Evolutionary conservation across 805 yeast species (phyloP).

Genomic region (Hanseniaspora occidentalis): DNA sequence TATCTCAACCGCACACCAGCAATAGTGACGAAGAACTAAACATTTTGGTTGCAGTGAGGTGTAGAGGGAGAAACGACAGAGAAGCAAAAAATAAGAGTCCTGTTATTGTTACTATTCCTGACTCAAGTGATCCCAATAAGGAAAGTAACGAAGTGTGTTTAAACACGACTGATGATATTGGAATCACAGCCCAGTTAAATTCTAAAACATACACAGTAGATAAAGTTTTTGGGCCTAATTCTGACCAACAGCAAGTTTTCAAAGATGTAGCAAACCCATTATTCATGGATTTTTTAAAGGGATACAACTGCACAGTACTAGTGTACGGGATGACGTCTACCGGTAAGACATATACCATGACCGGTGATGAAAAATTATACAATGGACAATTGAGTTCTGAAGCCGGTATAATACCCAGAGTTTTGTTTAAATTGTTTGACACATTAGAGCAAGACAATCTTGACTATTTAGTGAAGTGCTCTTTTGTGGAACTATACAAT

Average conservation of each 20-base stretch:
- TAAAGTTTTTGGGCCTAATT: slow-evolving; percentile 70
- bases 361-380: slow-evolving; percentile 42
- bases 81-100: slow-evolving; percentile 47
- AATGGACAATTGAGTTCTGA: slow-evolving; percentile 28
- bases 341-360: slow-evolving; percentile 74
- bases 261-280: slow-evolving; percentile 53
- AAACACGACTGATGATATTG: slow-evolving; percentile 29
- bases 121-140: slow-evolving; percentile 17
- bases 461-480: slow-evolving; percentile 60
- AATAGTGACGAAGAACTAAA: slow-evolving; percentile 28
- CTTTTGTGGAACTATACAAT: slow-evolving; percentile 77
- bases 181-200: slow-evolving; percentile 29
- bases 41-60: slow-evolving; percentile 51
- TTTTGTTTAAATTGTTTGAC: slow-evolving; percentile 42
- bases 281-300: slow-evolving; percentile 55
- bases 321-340: slow-evolving; percentile 93
- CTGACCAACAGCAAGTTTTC: slow-evolving; percentile 58
- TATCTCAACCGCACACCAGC: no score
- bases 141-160: slow-evolving; percentile 37
- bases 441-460: slow-evolving; percentile 26
- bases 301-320: slow-evolving; percentile 70
- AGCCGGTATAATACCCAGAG: slow-evolving; percentile 60
- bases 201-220: slow-evolving; percentile 60
- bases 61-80: slow-evolving; percentile 47
- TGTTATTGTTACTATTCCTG: slow-evolving; percentile 44